Evolutionary conservation across 352 stramenopile species (phyloP).

Genomic region (Globisporangium spiculum): DNA sequence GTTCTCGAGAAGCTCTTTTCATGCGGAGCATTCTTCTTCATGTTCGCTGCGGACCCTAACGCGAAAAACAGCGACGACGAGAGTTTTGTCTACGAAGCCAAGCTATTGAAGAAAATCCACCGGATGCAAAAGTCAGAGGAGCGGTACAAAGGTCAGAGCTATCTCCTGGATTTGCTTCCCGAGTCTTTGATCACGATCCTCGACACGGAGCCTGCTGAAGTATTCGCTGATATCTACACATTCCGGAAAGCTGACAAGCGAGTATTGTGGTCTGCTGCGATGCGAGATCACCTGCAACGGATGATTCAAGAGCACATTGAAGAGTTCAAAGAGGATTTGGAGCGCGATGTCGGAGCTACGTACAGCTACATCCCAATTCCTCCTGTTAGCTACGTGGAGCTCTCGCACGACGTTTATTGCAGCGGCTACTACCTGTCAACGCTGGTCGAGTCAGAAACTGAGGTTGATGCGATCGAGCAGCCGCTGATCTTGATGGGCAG

Average conservation of each 20-base stretch:
- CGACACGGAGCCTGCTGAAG: slow-evolving; percentile 55
- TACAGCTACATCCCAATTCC: slow-evolving; percentile 70
- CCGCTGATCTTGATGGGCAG: slow-evolving; percentile 71
- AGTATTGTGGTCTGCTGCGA: slow-evolving; percentile 63
- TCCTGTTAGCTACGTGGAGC: slow-evolving; percentile 61
- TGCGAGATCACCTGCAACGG: slow-evolving; percentile 67
- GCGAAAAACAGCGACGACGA: slow-evolving; percentile 22
- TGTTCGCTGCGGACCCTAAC: slow-evolving; percentile 43
- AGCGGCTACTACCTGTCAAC: slow-evolving; percentile 74
- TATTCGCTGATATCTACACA: slow-evolving; percentile 67
- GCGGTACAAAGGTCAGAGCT: slow-evolving; percentile 50
- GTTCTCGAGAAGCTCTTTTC: slow-evolving; percentile 52
- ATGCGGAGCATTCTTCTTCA: slow-evolving; percentile 73
- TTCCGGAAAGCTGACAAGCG: slow-evolving; percentile 58
- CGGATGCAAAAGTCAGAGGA: slow-evolving; percentile 55
- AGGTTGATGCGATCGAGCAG: slow-evolving; percentile 68
- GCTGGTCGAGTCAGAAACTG: slow-evolving; percentile 47
- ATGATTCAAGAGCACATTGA: slow-evolving; percentile 75
- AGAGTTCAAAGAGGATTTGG: slow-evolving; percentile 61
- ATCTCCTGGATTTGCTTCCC: slow-evolving; percentile 64
- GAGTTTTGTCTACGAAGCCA: slow-evolving; percentile 55
- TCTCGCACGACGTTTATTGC: slow-evolving; percentile 76
- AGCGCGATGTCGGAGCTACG: slow-evolving; percentile 43
- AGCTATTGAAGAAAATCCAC: slow-evolving; percentile 63
- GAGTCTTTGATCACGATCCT: slow-evolving; percentile 69